These are phyloP conservation scores for Candida koratica DNA, from an alignment of 805 yeast species.

Conservation along the genomic window DNA sequence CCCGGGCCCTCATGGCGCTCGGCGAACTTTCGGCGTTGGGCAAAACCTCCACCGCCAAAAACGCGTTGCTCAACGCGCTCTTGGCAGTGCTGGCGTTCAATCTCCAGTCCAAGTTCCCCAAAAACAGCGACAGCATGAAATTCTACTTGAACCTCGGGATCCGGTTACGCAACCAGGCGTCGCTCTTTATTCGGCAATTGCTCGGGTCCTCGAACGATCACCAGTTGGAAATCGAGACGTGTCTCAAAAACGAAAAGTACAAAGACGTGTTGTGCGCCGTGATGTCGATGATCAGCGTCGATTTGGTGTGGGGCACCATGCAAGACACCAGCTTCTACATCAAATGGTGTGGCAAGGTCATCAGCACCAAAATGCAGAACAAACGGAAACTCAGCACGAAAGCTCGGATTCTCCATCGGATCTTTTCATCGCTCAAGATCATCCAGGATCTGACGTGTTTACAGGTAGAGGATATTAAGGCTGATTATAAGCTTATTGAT, in stretches of 20 bases:
- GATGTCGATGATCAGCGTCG: slow-evolving; percentile 81
- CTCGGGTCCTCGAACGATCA: slow-evolving; percentile 31
- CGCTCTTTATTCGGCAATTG: slow-evolving; percentile 59
- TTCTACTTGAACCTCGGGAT: slow-evolving; percentile 71
- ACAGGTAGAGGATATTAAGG: slow-evolving; percentile 28
- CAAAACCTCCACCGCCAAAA: slow-evolving; percentile 67
- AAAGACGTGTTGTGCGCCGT: slow-evolving; percentile 82
- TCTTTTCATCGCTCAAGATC: slow-evolving; percentile 68
- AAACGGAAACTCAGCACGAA: slow-evolving; percentile 67
- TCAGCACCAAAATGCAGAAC: slow-evolving; percentile 61
- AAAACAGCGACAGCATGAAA: slow-evolving; percentile 62
- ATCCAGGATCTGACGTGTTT: slow-evolving; percentile 73
- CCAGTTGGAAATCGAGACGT: slow-evolving; percentile 40
- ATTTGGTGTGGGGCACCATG: slow-evolving; percentile 89
- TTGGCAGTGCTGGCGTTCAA: slow-evolving; percentile 81
- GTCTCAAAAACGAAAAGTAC: slow-evolving; percentile 57
- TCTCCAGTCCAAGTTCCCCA: slow-evolving; percentile 65
- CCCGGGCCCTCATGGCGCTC: slow-evolving; percentile 74
- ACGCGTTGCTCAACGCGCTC: slow-evolving; percentile 72
- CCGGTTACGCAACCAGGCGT: slow-evolving; percentile 70
- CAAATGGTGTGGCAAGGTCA: slow-evolving; percentile 71
- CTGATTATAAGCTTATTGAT: slow-evolving; percentile 18
- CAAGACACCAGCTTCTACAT: slow-evolving; percentile 75
- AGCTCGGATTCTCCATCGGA: slow-evolving; percentile 73
- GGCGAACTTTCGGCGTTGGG: slow-evolving; percentile 79